Evolutionary conservation across 352 stramenopile genomes (phyloP).

Genomic region (Globisporangium nagaii): DNA sequence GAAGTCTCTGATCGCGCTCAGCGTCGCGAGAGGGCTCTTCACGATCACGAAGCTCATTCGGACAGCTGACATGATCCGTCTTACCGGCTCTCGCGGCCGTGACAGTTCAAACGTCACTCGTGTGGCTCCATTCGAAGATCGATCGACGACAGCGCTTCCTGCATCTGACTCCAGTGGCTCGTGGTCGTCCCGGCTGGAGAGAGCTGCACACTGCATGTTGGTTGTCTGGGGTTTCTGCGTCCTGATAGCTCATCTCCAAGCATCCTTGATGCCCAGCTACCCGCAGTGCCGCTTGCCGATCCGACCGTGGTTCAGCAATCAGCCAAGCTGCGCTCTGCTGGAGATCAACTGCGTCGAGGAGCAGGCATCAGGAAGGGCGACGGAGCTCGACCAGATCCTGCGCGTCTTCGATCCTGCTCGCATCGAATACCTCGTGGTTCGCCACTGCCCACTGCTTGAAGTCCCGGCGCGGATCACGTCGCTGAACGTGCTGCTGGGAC

Average conservation of each 20-base stretch:
- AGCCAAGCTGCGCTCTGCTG: slow-evolving; percentile 18
- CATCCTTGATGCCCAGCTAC: background rate
- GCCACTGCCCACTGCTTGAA: slow-evolving; percentile 15
- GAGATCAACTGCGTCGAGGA: slow-evolving; percentile 20
- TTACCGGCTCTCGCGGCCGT: too few relatives aligned
- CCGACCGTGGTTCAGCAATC: slow-evolving; percentile 15
- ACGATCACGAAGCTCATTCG: slow-evolving; percentile 12
- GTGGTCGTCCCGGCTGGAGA: slow-evolving; percentile 1
- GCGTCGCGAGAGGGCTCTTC: slow-evolving; percentile 14
- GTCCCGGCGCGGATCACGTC: slow-evolving; percentile 11
- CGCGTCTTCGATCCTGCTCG: slow-evolving; percentile 4
- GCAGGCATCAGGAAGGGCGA: background rate
- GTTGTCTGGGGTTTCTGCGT: slow-evolving; percentile 14
- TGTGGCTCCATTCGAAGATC: background rate
- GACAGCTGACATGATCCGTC: background rate
- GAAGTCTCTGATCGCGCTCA: slow-evolving; percentile 22
- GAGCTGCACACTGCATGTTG: slow-evolving; percentile 3
- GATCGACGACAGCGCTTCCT: too few relatives aligned
- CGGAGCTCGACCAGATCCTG: slow-evolving; percentile 12
- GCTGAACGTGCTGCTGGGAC: slow-evolving; percentile 13
- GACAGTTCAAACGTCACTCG: background rate
- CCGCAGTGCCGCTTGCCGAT: slow-evolving; percentile 17
- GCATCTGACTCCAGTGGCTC: background rate
- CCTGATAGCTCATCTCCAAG: slow-evolving; percentile 10
- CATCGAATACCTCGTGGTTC: slow-evolving; percentile 18